Percentiles rank a stretch among this genome's conserved stretches.
phyloP scores from a whole-genome alignment of 768 basidiomycete species.

The Scleroderma citrinum region DNA sequence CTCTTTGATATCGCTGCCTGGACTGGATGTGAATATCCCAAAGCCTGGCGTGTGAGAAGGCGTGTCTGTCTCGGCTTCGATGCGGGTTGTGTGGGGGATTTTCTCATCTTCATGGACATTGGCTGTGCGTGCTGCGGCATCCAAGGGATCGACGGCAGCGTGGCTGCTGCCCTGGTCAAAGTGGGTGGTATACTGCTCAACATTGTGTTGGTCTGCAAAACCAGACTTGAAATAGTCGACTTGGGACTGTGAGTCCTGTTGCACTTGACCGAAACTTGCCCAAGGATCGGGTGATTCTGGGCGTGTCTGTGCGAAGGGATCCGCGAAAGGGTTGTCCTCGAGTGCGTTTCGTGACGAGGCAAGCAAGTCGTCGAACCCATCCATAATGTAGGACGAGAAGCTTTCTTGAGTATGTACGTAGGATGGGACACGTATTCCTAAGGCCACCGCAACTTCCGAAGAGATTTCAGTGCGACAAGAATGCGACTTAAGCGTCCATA shows the following conservation, averaged over 20 bases:
- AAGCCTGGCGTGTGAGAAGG: slow-evolving; percentile 41
- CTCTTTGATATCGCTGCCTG: slow-evolving; percentile 20
- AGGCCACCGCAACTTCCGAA: too few species aligned
- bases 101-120: slow-evolving; percentile 28
- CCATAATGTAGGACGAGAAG: slow-evolving; percentile 45
- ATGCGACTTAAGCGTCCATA: background rate
- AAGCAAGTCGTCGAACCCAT: slow-evolving; percentile 74
- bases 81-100: slow-evolving; percentile 9
- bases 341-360: slow-evolving; percentile 51
- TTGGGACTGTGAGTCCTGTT: slow-evolving; percentile 17
- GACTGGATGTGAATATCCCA: slow-evolving; percentile 30
- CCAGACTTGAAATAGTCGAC: slow-evolving; percentile 25
- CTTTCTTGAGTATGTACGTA: background rate
- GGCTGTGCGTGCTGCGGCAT: slow-evolving; percentile 31
- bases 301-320: slow-evolving; percentile 59
- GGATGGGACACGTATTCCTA: background rate
- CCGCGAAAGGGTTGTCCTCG: slow-evolving; percentile 74
- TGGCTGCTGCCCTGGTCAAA: slow-evolving; percentile 14
- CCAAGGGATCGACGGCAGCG: slow-evolving; percentile 36
- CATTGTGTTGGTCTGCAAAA: slow-evolving; percentile 21
- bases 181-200: slow-evolving; percentile 36
- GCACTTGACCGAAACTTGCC: slow-evolving; percentile 49
- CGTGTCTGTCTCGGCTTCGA: slow-evolving; percentile 7
- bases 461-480: too few species aligned
- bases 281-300: slow-evolving; percentile 73